phyloP scores from a whole-genome alignment of 805 yeast genomes.

The Sugiyamaella smithiae region DNA sequence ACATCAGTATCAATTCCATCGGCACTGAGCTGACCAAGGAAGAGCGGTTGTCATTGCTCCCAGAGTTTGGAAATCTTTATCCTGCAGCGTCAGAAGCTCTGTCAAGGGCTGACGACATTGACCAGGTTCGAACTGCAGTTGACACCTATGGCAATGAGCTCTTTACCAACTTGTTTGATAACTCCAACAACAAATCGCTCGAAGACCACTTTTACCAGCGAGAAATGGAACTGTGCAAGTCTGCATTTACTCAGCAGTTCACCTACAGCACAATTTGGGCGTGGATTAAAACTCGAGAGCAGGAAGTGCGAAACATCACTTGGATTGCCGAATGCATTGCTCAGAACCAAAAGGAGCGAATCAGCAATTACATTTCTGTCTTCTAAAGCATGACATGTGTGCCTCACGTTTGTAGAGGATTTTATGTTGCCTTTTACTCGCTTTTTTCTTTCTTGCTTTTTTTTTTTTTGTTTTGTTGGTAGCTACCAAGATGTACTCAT shows the following conservation, averaged over 20 bases:
- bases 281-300: slow-evolving; percentile 94
- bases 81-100: slow-evolving; percentile 73
- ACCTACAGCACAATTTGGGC: slow-evolving; percentile 91
- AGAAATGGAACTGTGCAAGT: slow-evolving; percentile 89
- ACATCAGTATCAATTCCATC: slow-evolving; percentile 86
- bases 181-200: slow-evolving; percentile 52
- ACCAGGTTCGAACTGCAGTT: slow-evolving; percentile 56
- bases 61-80: slow-evolving; percentile 76
- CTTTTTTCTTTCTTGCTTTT: neutral
- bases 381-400: slow-evolving; percentile 45
- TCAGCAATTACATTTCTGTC: slow-evolving; percentile 85
- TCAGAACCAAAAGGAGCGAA: slow-evolving; percentile 93
- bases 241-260: slow-evolving; percentile 96
- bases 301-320: slow-evolving; percentile 95
- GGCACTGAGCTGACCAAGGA: slow-evolving; percentile 74
- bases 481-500: neutral
- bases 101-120: slow-evolving; percentile 79
- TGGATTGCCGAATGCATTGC: slow-evolving; percentile 99
- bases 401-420: too few relatives aligned
- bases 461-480: too few relatives aligned
- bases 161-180: slow-evolving; percentile 44
- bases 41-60: slow-evolving; percentile 70
- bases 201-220: slow-evolving; percentile 92
- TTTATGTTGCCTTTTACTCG: neutral
- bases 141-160: slow-evolving; percentile 30